These are phyloP conservation scores for Sutorius australiensis DNA, from an alignment of 768 basidiomycete species.

Conservation along the genomic window DNA sequence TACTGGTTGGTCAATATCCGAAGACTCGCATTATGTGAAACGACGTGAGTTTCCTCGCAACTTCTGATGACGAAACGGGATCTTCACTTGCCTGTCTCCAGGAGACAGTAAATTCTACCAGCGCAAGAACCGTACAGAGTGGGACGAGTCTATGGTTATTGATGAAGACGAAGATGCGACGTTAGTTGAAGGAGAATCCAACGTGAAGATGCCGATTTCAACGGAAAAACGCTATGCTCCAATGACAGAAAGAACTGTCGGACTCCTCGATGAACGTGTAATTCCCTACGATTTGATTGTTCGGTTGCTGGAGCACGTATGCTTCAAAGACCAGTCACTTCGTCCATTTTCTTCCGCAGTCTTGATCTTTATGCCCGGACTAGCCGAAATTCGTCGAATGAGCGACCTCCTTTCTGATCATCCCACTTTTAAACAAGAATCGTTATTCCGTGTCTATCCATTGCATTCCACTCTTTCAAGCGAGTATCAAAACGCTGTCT, in stretches of 20 bases:
- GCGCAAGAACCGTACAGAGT: slow-evolving; percentile 62
- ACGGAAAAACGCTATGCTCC: slow-evolving; percentile 79
- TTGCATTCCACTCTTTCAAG: slow-evolving; percentile 92
- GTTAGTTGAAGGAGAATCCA: slow-evolving; percentile 17
- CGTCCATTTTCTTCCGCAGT: slow-evolving; percentile 68
- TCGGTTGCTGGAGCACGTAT: slow-evolving; percentile 75
- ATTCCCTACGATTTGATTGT: slow-evolving; percentile 93
- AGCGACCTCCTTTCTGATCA: slow-evolving; percentile 81
- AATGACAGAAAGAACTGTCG: slow-evolving; percentile 71
- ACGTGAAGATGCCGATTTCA: slow-evolving; percentile 37
- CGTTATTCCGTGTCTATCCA: slow-evolving; percentile 72
- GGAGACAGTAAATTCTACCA: slow-evolving; percentile 63
- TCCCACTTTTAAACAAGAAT: slow-evolving; percentile 56
- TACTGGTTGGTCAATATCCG: slow-evolving; percentile 73
- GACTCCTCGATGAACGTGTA: slow-evolving; percentile 79
- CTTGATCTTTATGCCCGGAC: slow-evolving; percentile 90
- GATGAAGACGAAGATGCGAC: slow-evolving; percentile 66
- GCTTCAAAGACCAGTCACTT: slow-evolving; percentile 59
- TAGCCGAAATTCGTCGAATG: slow-evolving; percentile 88
- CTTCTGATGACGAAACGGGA: background rate
- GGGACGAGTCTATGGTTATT: slow-evolving; percentile 67
- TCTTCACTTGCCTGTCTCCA: slow-evolving; percentile 25
- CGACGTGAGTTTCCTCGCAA: slow-evolving; percentile 47
- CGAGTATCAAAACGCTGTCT: slow-evolving; percentile 87
- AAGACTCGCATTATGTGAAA: slow-evolving; percentile 77